phyloP scores from a whole-genome alignment of 2,329 filamentous ascomycete genomes.

The Aspergillus chevalieri region DNA sequence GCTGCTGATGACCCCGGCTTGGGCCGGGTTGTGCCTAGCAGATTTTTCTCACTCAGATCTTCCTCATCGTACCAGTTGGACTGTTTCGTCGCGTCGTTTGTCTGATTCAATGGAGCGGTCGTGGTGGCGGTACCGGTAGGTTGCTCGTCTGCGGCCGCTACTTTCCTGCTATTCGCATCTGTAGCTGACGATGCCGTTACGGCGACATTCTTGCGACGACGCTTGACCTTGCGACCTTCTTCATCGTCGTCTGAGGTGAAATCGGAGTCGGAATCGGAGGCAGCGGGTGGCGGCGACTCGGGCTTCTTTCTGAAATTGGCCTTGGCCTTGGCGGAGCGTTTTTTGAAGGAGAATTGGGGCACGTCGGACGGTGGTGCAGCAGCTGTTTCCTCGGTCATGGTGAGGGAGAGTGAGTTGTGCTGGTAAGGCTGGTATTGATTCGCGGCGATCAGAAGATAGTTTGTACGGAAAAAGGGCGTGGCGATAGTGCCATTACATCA shows the following conservation, averaged over 20 bases:
- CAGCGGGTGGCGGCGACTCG: constrained; percentile 64
- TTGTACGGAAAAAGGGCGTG: neutral
- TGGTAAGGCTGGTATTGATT: neutral
- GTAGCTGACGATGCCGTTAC: constrained; percentile 58
- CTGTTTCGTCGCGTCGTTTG: constrained; percentile 83
- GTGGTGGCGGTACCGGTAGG: constrained; percentile 55
- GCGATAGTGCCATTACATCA: neutral
- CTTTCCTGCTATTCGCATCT: constrained; percentile 28
- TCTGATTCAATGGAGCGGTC: constrained; percentile 57
- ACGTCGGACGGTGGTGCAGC: constrained; percentile 8
- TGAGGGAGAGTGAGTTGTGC: neutral
- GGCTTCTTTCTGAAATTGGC: constrained; percentile 74
- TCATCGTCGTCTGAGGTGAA: constrained; percentile 73
- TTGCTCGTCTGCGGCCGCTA: constrained; percentile 46
- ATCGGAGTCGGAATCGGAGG: constrained; percentile 50
- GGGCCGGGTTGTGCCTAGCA: constrained; percentile 26
- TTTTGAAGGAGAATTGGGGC: constrained; percentile 63
- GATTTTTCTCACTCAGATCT: constrained; percentile 42
- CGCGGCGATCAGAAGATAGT: neutral
- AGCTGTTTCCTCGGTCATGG: constrained; percentile 25
- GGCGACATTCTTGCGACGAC: constrained; percentile 63
- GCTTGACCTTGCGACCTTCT: constrained; percentile 69
- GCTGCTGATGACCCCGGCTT: constrained; percentile 12
- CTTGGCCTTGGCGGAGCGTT: constrained; percentile 69
- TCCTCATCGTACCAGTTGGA: constrained; percentile 83